Percentiles rank a stretch among this genome's conserved stretches.
Evolutionary conservation across 495 filamentous ascomycete genomes (phyloP).

Genomic region (Penicillium egyptiacum): DNA sequence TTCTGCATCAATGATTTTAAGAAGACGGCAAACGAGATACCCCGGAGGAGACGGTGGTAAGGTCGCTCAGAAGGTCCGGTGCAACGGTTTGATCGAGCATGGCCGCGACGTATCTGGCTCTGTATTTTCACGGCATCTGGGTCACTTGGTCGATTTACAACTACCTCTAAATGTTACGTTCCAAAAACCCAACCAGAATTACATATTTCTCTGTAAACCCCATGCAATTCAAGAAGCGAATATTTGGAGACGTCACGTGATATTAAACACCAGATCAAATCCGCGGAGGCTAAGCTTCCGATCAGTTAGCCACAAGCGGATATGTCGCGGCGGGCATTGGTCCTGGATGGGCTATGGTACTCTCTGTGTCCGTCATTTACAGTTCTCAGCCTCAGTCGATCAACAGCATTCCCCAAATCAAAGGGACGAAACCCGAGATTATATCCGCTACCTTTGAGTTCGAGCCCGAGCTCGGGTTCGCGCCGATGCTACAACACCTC

Average conservation of each 20-base stretch:
- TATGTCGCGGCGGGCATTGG: conserved; percentile 50
- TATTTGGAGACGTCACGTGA: conserved; percentile 16
- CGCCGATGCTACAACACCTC: conserved; percentile 30
- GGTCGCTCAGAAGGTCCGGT: conserved; percentile 35
- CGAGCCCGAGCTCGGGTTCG: conserved; percentile 12
- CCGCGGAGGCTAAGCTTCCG: conserved; percentile 9
- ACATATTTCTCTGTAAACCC: conserved; percentile 5
- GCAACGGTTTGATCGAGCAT: conserved; percentile 44
- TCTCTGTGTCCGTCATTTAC: conserved; percentile 63
- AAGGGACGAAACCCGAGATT: conserved; percentile 16
- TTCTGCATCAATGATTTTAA: conserved; percentile 22
- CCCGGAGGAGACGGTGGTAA: conserved; percentile 34
- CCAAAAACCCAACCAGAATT: conserved; percentile 12
- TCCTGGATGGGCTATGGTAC: conserved; percentile 65
- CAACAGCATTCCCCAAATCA: conserved; percentile 10
- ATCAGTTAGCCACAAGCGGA: conserved; percentile 17
- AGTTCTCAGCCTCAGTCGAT: conserved; percentile 15
- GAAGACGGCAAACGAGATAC: conserved; percentile 42
- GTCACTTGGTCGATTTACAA: conserved; percentile 28
- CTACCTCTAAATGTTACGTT: conserved; percentile 22
- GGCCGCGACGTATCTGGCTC: conserved; percentile 48
- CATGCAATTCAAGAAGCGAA: not conserved
- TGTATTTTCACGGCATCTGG: conserved; percentile 43
- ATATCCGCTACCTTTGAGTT: conserved; percentile 7
- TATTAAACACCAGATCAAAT: conserved; percentile 16